A percentile compares a stretch with the other conserved stretches of the same genome.
Conservation (phyloP, 257 asterid species). For the Echium plantagineum region DNA sequence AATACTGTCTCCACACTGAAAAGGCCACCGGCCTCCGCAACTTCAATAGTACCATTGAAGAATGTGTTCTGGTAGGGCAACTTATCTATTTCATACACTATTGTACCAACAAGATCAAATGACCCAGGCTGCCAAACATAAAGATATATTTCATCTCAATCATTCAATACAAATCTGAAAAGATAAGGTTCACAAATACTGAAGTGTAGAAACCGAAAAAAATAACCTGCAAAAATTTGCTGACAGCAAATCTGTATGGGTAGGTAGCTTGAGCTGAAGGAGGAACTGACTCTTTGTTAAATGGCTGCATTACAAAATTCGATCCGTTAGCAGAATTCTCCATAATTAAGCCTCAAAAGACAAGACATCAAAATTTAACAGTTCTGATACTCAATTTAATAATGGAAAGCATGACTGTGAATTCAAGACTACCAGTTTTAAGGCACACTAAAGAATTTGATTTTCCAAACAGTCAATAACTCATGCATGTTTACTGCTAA, state of each 20-base stretch:
- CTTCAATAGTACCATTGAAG: slow-evolving; percentile 93
- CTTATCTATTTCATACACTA: slow-evolving; percentile 82
- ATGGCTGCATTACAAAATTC: slow-evolving; percentile 34
- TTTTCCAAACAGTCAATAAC: too few relatives aligned
- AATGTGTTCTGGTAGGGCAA: slow-evolving; percentile 69
- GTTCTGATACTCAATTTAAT: neutral
- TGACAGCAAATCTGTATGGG: slow-evolving; percentile 72
- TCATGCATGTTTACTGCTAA: too few relatives aligned
- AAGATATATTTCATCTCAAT: neutral
- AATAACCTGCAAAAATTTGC: slow-evolving; percentile 95
- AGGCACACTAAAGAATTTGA: too few relatives aligned
- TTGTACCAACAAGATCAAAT: slow-evolving; percentile 80
- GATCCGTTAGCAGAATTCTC: slow-evolving; percentile 7
- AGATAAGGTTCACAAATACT: neutral
- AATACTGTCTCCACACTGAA: slow-evolving; percentile 89
- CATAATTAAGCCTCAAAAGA: neutral
- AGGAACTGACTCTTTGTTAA: slow-evolving; percentile 84
- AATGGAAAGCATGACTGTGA: neutral
- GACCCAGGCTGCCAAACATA: slow-evolving; percentile 69
- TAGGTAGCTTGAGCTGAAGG: slow-evolving; percentile 83
- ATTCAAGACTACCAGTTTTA: too few relatives aligned
- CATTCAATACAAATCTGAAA: neutral
- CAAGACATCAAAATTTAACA: neutral
- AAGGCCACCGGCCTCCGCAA: slow-evolving; percentile 66
- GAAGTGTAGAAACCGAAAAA: neutral